Evolutionary conservation across 257 asterid species (phyloP).

Genomic region (Solanum etuberosum): DNA sequence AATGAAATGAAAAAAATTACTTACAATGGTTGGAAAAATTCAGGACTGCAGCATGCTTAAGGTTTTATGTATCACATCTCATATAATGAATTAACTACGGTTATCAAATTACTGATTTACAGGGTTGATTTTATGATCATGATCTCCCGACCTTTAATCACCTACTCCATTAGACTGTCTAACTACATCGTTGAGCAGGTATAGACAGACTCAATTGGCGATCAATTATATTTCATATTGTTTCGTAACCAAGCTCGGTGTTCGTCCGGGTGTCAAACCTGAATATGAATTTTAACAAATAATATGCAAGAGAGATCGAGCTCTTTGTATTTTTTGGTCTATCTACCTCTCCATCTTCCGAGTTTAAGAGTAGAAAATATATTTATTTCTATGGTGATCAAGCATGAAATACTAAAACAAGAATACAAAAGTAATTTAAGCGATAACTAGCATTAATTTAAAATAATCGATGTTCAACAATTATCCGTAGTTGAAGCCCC

Average conservation of each 20-base stretch:
- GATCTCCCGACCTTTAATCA: neutral
- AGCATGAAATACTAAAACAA: too few species aligned
- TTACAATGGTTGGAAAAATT: neutral
- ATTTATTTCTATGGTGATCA: neutral
- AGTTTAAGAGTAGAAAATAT: neutral
- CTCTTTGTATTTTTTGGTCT: neutral
- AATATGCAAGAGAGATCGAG: neutral
- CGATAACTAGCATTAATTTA: neutral
- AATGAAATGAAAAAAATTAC: neutral
- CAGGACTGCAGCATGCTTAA: neutral
- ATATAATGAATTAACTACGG: too few species aligned
- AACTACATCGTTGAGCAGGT: neutral
- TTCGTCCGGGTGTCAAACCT: accelerated
- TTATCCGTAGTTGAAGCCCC: neutral
- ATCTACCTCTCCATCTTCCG: too few species aligned
- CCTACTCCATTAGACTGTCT: neutral
- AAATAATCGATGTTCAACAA: too few species aligned
- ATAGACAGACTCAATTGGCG: neutral
- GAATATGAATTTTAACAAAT: neutral
- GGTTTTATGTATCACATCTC: neutral
- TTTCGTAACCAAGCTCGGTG: too few species aligned
- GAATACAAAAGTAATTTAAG: neutral
- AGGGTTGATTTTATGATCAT: neutral
- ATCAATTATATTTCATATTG: neutral
- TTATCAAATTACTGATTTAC: neutral